Conservation (phyloP, 805 yeast genomes). For the Monosporozyma servazzii region DNA sequence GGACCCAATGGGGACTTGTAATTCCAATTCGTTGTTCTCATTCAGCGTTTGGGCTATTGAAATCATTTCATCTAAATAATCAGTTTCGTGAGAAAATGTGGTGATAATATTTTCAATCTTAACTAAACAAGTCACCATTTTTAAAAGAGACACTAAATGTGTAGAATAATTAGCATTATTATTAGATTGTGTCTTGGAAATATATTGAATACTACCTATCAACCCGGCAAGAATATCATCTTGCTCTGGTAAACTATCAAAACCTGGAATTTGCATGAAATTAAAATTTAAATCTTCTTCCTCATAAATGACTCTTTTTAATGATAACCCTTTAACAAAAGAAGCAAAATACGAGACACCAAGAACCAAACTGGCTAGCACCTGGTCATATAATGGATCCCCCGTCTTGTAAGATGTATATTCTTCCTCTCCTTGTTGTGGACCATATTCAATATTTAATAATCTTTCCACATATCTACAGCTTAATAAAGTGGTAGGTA, state of each 20-base stretch:
- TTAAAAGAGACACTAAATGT: conserved; percentile 14
- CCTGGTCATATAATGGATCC: conserved; percentile 36
- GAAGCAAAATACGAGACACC: conserved; percentile 50
- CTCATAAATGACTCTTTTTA: conserved; percentile 53
- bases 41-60: conserved; percentile 5
- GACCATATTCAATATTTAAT: conserved; percentile 27
- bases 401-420: conserved; percentile 15
- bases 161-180: neutral
- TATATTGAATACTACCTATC: conserved; percentile 26
- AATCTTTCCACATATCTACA: conserved; percentile 61
- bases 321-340: conserved; percentile 37
- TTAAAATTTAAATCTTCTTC: conserved; percentile 69
- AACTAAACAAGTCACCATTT: conserved; percentile 26
- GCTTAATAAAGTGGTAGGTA: conserved; percentile 70
- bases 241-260: conserved; percentile 19
- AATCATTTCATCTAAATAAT: conserved; percentile 11
- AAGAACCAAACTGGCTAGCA: conserved; percentile 41
- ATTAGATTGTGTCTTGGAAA: conserved; percentile 1
- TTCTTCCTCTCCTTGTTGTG: neutral
- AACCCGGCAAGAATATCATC: conserved; percentile 23
- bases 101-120: conserved; percentile 17
- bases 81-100: conserved; percentile 9
- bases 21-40: neutral
- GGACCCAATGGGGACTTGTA: conserved; percentile 26
- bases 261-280: conserved; percentile 45